A percentile compares a stretch with the other conserved stretches of the same genome.
phyloP scores from a whole-genome alignment of 805 yeast genomes.

The Metschnikowia henanensis region DNA sequence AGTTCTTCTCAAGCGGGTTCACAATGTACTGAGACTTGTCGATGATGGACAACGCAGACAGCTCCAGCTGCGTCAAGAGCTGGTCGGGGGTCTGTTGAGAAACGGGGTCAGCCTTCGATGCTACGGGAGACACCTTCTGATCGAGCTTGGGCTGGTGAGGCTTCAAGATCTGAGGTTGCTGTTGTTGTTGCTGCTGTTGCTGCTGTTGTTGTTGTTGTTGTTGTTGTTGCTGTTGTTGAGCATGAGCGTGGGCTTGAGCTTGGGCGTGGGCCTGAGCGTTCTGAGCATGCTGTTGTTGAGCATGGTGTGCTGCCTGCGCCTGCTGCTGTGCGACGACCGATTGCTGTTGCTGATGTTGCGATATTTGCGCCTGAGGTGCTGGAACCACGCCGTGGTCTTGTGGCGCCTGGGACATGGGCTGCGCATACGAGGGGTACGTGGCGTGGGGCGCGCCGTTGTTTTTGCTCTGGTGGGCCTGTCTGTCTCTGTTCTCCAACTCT shows the following conservation, averaged over 20 bases:
- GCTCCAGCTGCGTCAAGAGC: constrained; percentile 13
- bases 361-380: constrained; percentile 24
- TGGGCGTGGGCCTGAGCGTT: constrained; percentile 13
- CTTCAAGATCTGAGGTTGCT: constrained; percentile 15
- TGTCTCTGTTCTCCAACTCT: constrained; percentile 80
- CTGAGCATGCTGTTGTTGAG: constrained; percentile 19
- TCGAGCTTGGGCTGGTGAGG: constrained; percentile 11
- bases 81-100: not conserved
- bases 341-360: constrained; percentile 26
- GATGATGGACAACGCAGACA: constrained; percentile 32
- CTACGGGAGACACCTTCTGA: constrained; percentile 15
- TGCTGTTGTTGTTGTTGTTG: constrained; percentile 1
- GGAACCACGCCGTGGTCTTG: constrained; percentile 11
- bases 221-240: constrained; percentile 1
- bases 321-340: not conserved
- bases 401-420: constrained; percentile 15
- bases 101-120: constrained; percentile 18
- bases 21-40: constrained; percentile 44
- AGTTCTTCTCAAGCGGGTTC: constrained; percentile 44
- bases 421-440: constrained; percentile 29
- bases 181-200: constrained; percentile 1
- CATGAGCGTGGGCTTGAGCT: no score
- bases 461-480: constrained; percentile 44
- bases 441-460: constrained; percentile 40
- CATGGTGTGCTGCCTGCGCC: not conserved